Evolutionary conservation across 192 early-diverging fungal genomes (phyloP).

Genomic region (Chytriomyces sp.): DNA sequence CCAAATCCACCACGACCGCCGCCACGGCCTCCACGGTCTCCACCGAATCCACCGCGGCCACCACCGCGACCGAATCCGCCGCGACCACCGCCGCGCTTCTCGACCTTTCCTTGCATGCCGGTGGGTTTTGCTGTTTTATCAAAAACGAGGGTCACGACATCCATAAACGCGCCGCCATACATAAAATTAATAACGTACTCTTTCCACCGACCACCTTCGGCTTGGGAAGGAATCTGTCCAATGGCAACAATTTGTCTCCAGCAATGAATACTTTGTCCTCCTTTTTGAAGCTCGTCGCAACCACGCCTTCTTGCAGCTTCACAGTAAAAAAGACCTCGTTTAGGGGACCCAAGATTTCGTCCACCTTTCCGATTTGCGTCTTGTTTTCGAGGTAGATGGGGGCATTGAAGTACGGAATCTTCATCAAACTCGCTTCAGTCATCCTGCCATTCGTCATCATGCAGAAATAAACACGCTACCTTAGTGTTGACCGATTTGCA

Average conservation of each 20-base stretch:
- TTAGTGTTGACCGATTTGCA: constrained; percentile 79
- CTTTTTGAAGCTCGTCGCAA: constrained; percentile 87
- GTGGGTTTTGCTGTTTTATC: constrained; percentile 53
- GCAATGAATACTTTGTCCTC: constrained; percentile 93
- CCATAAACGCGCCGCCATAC: neutral
- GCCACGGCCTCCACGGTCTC: constrained; percentile 42
- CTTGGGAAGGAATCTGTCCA: constrained; percentile 97
- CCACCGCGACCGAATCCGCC: constrained; percentile 33
- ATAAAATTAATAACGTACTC: constrained; percentile 44
- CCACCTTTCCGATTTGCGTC: constrained; percentile 98
- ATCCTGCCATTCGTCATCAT: too few relatives aligned
- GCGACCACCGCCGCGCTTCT: constrained; percentile 51
- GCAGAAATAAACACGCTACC: neutral
- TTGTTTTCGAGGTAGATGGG: constrained; percentile 98
- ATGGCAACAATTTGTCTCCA: constrained; percentile 88
- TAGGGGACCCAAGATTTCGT: constrained; percentile 97
- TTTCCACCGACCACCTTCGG: constrained; percentile 69
- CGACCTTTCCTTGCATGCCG: constrained; percentile 64
- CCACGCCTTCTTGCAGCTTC: constrained; percentile 90
- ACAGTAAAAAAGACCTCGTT: constrained; percentile 98
- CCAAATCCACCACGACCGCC: constrained; percentile 47
- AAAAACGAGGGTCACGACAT: neutral
- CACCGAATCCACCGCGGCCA: constrained; percentile 37
- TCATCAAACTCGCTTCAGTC: too few relatives aligned
- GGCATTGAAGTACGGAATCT: constrained; percentile 99